These are phyloP conservation scores for Tetrahymena borealis DNA, from an alignment of 73 alveolate genomes.

Conservation along the genomic window DNA sequence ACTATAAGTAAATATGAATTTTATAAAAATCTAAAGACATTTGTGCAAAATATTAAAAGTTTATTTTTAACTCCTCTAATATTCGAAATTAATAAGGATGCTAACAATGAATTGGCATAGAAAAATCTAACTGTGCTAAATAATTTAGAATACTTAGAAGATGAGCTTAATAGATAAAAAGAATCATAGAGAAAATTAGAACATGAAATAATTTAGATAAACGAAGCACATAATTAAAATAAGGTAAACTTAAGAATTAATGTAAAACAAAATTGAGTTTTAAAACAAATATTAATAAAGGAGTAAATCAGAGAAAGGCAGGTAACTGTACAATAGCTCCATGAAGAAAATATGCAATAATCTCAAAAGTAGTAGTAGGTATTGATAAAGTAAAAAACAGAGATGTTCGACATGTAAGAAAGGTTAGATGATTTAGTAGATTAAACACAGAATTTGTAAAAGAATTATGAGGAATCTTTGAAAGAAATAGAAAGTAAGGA, in stretches of 20 bases:
- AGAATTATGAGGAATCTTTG: neutral
- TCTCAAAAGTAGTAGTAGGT: neutral
- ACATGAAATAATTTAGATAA: neutral
- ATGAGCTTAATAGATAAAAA: neutral
- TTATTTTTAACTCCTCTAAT: neutral
- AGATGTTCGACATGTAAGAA: neutral
- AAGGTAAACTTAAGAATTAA: neutral
- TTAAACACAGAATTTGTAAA: neutral
- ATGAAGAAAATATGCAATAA: neutral
- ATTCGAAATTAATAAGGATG: neutral
- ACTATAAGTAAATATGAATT: neutral
- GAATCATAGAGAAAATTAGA: neutral
- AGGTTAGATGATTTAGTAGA: neutral
- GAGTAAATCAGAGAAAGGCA: neutral
- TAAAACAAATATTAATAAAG: neutral
- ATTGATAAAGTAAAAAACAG: neutral
- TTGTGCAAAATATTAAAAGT: neutral
- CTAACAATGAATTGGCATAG: neutral
- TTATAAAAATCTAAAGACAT: neutral
- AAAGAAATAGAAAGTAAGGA: neutral
- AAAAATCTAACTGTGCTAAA: neutral
- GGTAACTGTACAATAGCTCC: neutral
- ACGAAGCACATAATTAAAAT: neutral
- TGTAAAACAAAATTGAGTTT: neutral
- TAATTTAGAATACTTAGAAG: neutral